Conservation (phyloP, 805 yeast species). For the Maudiozyma barnettii region DNA sequence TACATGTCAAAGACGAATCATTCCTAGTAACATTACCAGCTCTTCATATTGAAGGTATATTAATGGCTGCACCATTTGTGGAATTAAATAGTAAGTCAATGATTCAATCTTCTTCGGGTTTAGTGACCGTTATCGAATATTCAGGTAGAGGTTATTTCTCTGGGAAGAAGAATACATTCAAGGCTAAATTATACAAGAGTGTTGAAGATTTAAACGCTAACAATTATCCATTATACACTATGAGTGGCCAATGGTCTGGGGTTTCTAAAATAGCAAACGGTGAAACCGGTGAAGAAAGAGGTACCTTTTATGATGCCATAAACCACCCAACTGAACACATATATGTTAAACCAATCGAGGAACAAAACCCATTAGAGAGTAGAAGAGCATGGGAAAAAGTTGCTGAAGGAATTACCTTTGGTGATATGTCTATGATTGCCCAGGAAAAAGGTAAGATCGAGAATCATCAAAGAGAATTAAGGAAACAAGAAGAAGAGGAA, state of each 20-base stretch:
- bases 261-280: constrained; percentile 57
- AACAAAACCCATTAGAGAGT: constrained; percentile 73
- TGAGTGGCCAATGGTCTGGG: constrained; percentile 90
- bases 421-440: constrained; percentile 69
- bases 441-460: constrained; percentile 71
- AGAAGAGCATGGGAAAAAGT: constrained; percentile 87
- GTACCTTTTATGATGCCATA: constrained; percentile 54
- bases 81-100: constrained; percentile 85
- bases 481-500: constrained; percentile 59
- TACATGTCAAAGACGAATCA: constrained; percentile 54
- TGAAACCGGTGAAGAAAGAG: constrained; percentile 27
- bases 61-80: constrained; percentile 86
- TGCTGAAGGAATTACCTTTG: constrained; percentile 71
- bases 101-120: constrained; percentile 77
- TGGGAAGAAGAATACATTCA: constrained; percentile 89
- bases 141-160: constrained; percentile 91
- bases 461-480: constrained; percentile 71
- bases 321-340: constrained; percentile 43
- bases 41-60: constrained; percentile 85
- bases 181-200: constrained; percentile 66
- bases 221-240: constrained; percentile 63
- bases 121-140: constrained; percentile 62
- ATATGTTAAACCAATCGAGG: constrained; percentile 67
- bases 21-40: constrained; percentile 88
- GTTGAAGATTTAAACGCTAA: constrained; percentile 40